Base-by-base conservation (phyloP, 805 yeast genomes). In the Cyberlindnera bimundalis region DNA sequence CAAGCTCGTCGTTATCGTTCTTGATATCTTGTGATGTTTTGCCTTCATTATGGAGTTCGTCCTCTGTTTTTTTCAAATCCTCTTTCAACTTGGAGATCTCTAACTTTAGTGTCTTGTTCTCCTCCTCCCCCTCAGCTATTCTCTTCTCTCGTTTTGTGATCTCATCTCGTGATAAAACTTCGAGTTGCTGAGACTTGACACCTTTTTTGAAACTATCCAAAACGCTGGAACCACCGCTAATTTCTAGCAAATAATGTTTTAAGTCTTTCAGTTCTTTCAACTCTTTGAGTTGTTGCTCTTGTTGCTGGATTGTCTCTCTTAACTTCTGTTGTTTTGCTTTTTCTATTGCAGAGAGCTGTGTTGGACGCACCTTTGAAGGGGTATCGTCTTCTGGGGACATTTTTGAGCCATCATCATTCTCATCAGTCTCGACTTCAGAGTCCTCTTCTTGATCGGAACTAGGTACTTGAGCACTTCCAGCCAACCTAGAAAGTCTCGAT, bases 401-500 rank as follows among this genome's bases (percentile, higher is more conserved):
- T 31, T 40, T 43, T 16, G 45, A 33, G 13, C 27, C 41, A 15
- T 29, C 27, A 6, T 30, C 47, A 11, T 26, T 33, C 8, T 34
- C 41, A n/a, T 47, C 50, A 13, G 36, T 35, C 10, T 39, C 51
- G 11, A 38, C 45, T 6, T 23, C 40, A 14, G 27, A n/a, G 4
- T 30, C 40, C 21, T 7, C 20, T 2, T 38, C 41, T n/a, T 37
- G 41, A 7, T 33, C 45, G 9, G n/a, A n/a, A n/a, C n/a, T 24
- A 27, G 13, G 6, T 21, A 21, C 10, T 10, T 47, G 47, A 1
- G 43, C 53, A 4, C 41, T 35, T 33, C 48, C 48, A 7, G 53
- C 46, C 39, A 56, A 47, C 13, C 35, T 46, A 5, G 60, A 51
- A 15, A 55, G 47, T 19, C 45, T 55, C 1, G 61, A 51, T 21